Base-by-base conservation (phyloP, 1,284 basidiomycete species). In the Apiotrichum laibachii region DNA sequence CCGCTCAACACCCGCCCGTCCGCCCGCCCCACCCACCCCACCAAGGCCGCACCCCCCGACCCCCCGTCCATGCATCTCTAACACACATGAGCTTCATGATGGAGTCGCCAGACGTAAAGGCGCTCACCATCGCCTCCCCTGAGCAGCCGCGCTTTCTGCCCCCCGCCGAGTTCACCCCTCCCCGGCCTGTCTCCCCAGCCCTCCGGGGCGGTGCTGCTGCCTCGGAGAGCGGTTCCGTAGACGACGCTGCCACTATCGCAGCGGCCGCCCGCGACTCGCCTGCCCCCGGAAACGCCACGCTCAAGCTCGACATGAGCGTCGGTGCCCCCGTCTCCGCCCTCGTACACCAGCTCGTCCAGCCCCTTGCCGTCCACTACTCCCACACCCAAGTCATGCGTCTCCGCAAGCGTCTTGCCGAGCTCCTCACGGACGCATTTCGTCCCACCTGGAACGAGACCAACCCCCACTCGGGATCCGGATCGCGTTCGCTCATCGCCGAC, bases 401-500 rank as follows among this genome's bases (percentile, higher is more conserved):
- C 3, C 70, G 72, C 19, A 50, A 65, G 15, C 57, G 60, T 19
- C 69, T 77, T 44, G 52, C 55, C 7, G 11, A 56, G 1, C 39
- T 57, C 16, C 62, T 77, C 11, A 67, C 57, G 1, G 63, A 59
- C 13, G 57, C 57, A 4, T 73, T 64, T 52, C 31, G 51, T 15
- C 65, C 70, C 2, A 71, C 71, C 19, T 79, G 77, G 77, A 71
- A 73, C 37, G 65, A 68, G 22, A 48, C 57, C 16, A 67, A 66
- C 40, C 75, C 75, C 10, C 65, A 69, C 16, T 39, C 56, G 2
- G 77, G 75, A 2, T 72, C 71, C 10, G 77, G 76, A 16, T 57
- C 53, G 43, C 62, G 77, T 18, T 77, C 75, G 1, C 65, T 79
- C 45, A 79, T 79, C 52, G 68, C 70, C 34, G 61, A 61, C 34